Percentiles rank a stretch among this genome's conserved stretches.
Conservation (phyloP, 805 yeast species). For the Suhomyces kilbournensis region DNA sequence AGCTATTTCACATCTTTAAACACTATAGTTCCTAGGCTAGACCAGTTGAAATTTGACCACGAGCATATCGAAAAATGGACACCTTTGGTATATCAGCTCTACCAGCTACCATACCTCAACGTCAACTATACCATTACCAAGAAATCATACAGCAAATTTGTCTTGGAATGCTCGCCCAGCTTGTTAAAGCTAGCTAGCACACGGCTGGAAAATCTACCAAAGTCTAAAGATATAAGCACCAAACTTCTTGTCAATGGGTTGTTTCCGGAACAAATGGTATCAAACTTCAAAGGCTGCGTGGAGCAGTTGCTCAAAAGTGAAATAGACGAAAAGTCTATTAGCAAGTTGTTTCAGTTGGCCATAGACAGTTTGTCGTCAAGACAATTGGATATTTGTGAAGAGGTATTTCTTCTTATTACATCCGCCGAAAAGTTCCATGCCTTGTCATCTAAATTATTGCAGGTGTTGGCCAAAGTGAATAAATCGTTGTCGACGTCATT, state of each 20-base stretch:
- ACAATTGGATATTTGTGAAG: conserved; percentile 45
- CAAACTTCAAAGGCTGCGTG: conserved; percentile 26
- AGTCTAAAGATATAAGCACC: not conserved
- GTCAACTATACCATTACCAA: conserved; percentile 25
- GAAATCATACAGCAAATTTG: conserved; percentile 27
- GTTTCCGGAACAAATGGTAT: conserved; percentile 12
- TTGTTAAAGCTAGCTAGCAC: not conserved
- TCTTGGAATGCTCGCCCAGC: conserved; percentile 15
- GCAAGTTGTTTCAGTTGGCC: conserved; percentile 22
- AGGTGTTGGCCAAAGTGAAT: conserved; percentile 47
- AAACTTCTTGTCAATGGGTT: conserved; percentile 9
- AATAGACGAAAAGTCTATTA: conserved; percentile 12
- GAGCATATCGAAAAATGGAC: conserved; percentile 21
- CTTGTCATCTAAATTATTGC: conserved; percentile 43
- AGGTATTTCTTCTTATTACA: conserved; percentile 43
- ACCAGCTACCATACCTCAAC: conserved; percentile 20
- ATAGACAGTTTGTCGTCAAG: conserved; percentile 28
- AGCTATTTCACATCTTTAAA: conserved; percentile 13
- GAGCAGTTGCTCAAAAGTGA: conserved; percentile 23
- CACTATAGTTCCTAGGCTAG: not conserved
- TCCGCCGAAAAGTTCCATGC: conserved; percentile 27
- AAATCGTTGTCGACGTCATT: conserved; percentile 55
- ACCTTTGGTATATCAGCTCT: conserved; percentile 18
- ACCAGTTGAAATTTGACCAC: not conserved
- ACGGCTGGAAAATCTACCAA: not conserved